A percentile compares a stretch with the other conserved stretches of the same genome.
Evolutionary conservation across 208 protist genomes (phyloP).

Genomic region (Wallacemonas rigidus): DNA sequence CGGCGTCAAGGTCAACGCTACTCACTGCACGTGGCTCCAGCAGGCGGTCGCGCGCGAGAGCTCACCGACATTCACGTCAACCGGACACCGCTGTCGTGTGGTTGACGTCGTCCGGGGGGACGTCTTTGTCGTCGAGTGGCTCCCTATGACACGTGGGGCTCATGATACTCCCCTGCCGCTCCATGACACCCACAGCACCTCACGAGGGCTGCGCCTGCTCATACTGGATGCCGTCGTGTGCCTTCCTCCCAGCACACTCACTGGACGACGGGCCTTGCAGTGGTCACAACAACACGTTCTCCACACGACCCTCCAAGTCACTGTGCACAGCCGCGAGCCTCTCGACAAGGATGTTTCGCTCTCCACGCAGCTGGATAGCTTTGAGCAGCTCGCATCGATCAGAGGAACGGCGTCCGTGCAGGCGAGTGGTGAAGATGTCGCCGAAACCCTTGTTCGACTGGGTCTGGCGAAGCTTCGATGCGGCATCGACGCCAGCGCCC

Average conservation of each 20-base stretch:
- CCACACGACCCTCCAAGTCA: constrained; percentile 34
- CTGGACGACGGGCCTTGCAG: constrained; percentile 38
- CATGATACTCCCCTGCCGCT: not conserved
- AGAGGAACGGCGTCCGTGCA: constrained; percentile 24
- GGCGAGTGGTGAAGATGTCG: constrained; percentile 27
- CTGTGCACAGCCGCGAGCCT: constrained; percentile 46
- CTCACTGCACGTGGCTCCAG: constrained; percentile 25
- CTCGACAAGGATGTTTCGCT: constrained; percentile 51
- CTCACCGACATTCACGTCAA: constrained; percentile 20
- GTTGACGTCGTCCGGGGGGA: constrained; percentile 55
- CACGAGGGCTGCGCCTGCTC: constrained; percentile 28
- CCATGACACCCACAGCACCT: not conserved
- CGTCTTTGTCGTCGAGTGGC: constrained; percentile 56
- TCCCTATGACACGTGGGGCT: not conserved
- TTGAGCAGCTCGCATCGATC: constrained; percentile 44
- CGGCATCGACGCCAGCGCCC: constrained; percentile 34
- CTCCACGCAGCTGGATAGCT: constrained; percentile 47
- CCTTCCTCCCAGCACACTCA: constrained; percentile 25
- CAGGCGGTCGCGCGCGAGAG: constrained; percentile 20
- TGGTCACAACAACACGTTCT: constrained; percentile 55
- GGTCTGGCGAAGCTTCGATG: constrained; percentile 39
- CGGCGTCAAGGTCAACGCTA: not conserved
- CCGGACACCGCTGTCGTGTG: constrained; percentile 29
- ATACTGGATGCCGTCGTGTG: constrained; percentile 53
- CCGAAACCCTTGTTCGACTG: constrained; percentile 23